Conservation (phyloP, 192 early-diverging fungal species). For the Entophlyctis luteolus region DNA sequence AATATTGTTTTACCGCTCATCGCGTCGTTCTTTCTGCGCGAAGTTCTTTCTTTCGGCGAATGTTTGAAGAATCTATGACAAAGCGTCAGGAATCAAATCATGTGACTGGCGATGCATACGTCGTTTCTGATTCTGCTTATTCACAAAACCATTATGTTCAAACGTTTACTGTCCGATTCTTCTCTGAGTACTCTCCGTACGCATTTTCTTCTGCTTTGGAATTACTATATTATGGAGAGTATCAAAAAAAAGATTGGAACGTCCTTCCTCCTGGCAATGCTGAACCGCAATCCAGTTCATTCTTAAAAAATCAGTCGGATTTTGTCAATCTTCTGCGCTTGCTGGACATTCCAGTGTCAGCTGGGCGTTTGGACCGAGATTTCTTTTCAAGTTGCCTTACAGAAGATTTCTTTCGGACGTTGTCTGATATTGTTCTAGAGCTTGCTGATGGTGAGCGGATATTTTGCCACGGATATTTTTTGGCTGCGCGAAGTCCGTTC, state of each 20-base stretch:
- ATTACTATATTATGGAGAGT: conserved; percentile 11
- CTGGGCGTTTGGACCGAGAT: no score
- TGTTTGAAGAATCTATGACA: background rate
- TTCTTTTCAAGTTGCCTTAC: no score
- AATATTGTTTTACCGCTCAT: conserved; percentile 27
- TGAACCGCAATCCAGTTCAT: background rate
- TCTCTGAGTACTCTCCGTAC: background rate
- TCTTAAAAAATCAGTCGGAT: conserved; percentile 3
- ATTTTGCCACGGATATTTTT: conserved; percentile 45
- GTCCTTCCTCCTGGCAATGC: background rate
- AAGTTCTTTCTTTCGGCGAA: conserved; percentile 7
- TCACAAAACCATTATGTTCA: no score
- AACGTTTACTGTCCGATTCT: background rate
- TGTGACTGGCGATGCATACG: no score
- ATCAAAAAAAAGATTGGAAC: conserved; percentile 31
- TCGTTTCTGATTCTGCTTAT: no score
- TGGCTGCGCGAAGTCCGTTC: conserved; percentile 60
- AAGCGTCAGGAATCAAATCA: no score
- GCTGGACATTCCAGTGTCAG: no score
- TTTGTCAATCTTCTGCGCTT: conserved; percentile 8
- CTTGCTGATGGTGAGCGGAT: conserved; percentile 29
- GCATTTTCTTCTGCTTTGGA: conserved; percentile 3
- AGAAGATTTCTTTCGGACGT: background rate
- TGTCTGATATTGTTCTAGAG: conserved; percentile 32
- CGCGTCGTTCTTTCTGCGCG: conserved; percentile 25